Evolutionary conservation across 768 basidiomycete species (phyloP), one percentile per base, ranked within the genome.

Genomic region (Auriculariales sp.): DNA sequence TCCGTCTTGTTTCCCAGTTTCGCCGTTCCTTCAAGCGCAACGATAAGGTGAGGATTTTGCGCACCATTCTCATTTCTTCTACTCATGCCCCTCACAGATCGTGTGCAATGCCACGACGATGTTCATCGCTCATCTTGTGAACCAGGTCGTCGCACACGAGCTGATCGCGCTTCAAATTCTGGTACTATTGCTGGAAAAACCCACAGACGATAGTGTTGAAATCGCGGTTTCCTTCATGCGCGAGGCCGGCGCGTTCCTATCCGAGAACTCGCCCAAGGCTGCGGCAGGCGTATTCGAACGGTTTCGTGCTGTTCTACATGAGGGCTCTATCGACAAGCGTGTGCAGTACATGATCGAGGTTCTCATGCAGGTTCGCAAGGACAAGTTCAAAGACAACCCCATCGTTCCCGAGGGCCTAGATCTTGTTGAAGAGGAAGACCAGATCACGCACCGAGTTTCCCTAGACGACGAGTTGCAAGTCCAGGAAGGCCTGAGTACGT

Each of bases 321-420:
- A 98, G 64, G 91, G 91, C 24, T 70, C 75, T 36, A 94, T 99
- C 64, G 92, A 88, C 59, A 92, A 98, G 57, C 80, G 95, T 57
- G 89, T 94, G 27, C 95, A 98, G 62, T 99, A 97, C 67, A 97
- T 97, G 95, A 90, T 99, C 57, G 95, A 98, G 67, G 95, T 98
- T 3, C 73, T 98, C 44, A 98, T 99, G 89, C 95, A 98, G 66
- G 89, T 95, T 6, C 75, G 95, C 57, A 97, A 95, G 70, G 95
- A 99, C 71, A 93, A 91, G 66, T 98, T 89, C 73, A 98, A 98
- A 73, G 95, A 98, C 61, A 98, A 99, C 63, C 93, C 93, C 15
- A 79, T 91, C 55, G 63, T 98, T 33, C 82, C 89, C 2, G 95
- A 98, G 59, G 95, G 94, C 0, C 63, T 99, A 60, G 95, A 99